Evolutionary conservation across 2,329 filamentous ascomycete species (phyloP).

Genomic region (Hypoxylon sp.): DNA sequence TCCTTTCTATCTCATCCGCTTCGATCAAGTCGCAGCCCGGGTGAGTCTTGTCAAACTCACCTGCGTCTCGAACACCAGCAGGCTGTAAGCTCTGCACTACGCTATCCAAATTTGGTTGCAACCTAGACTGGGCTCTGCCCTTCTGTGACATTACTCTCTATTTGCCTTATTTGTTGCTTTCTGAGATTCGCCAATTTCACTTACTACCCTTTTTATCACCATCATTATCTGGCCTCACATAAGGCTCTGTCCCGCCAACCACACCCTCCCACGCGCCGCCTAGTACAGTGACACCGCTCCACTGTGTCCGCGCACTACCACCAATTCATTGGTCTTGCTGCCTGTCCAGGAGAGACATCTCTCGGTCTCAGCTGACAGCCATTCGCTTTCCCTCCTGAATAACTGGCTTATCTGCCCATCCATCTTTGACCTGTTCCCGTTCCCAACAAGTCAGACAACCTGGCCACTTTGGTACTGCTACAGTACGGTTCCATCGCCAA

Average conservation of each 20-base stretch:
- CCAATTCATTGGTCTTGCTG: constrained; percentile 49
- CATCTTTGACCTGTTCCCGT: constrained; percentile 18
- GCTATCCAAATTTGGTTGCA: constrained; percentile 22
- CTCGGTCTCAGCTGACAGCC: constrained; percentile 47
- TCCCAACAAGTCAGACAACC: constrained; percentile 33
- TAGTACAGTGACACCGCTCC: constrained; percentile 53
- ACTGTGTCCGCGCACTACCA: constrained; percentile 47
- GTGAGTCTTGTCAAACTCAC: constrained; percentile 41
- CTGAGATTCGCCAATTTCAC: constrained; percentile 10
- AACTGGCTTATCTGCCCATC: constrained; percentile 34
- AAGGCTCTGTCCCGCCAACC: constrained; percentile 49
- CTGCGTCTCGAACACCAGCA: constrained; percentile 38
- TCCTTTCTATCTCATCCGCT: constrained; percentile 43
- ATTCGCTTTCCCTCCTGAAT: constrained; percentile 28
- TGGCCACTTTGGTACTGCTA: constrained; percentile 24
- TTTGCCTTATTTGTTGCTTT: constrained; percentile 30
- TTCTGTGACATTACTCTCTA: constrained; percentile 43
- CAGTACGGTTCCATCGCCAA: constrained; percentile 41
- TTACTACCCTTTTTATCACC: constrained; percentile 28
- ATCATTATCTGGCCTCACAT: constrained; percentile 43
- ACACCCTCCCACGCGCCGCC: constrained; percentile 52
- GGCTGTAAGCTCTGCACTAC: constrained; percentile 30
- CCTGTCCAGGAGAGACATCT: constrained; percentile 41
- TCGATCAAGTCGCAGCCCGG: constrained; percentile 42
- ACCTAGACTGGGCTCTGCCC: constrained; percentile 20